Evolutionary conservation across 176 grass and related monocot species (phyloP).

Genomic region (Eragrostis nindensis): DNA sequence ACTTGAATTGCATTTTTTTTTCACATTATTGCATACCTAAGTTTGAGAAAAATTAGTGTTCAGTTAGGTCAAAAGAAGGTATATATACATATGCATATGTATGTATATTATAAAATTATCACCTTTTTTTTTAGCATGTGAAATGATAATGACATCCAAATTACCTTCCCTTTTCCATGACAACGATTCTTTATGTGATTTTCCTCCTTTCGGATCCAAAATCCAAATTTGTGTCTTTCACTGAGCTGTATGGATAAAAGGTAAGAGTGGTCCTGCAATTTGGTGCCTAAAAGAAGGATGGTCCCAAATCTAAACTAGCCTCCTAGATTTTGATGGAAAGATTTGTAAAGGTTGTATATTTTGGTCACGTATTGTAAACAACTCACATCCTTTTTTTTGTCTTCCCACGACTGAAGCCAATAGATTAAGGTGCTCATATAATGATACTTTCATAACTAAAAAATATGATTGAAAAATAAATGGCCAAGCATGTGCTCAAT

Average conservation of each 20-base stretch:
- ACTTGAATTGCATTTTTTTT: background rate
- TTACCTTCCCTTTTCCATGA: constrained; percentile 4
- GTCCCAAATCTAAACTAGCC: constrained; percentile 63
- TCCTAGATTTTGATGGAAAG: constrained; percentile 54
- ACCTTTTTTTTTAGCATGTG: background rate
- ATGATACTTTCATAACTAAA: background rate
- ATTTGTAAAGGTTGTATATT: constrained; percentile 43
- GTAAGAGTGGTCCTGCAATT: constrained; percentile 59
- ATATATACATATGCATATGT: too few relatives aligned
- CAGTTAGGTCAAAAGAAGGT: too few relatives aligned
- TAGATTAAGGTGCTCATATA: background rate
- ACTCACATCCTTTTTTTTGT: background rate
- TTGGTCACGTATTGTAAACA: constrained; percentile 19
- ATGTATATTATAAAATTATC: too few relatives aligned
- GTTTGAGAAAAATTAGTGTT: background rate
- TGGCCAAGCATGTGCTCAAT: background rate
- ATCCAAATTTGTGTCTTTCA: constrained; percentile 38
- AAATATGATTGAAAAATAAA: background rate
- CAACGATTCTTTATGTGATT: constrained; percentile 24
- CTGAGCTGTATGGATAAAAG: constrained; percentile 33
- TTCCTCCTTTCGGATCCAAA: background rate
- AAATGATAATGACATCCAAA: background rate
- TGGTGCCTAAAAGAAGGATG: constrained; percentile 54
- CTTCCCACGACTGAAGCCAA: background rate
- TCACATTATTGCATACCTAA: background rate